Evolutionary conservation across 1,139 yeast genomes (phyloP).

Genomic region (Yarrowia galli): DNA sequence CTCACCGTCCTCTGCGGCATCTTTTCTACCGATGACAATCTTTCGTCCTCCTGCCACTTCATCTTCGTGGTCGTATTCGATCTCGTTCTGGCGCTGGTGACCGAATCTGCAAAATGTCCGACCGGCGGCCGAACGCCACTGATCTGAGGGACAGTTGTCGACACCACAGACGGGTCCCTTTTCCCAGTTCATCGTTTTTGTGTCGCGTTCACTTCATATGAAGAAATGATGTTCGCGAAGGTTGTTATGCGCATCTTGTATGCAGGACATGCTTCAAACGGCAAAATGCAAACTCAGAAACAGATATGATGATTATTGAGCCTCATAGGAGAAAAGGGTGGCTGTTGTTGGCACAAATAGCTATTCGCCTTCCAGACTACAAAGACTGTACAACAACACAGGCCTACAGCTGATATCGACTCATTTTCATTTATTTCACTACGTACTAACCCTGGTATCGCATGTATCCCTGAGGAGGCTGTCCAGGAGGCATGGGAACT

Average conservation of each 20-base stretch:
- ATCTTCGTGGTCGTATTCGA: conserved; percentile 1
- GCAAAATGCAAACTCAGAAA: not conserved
- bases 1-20: not conserved
- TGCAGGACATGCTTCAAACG: not conserved
- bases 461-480: conserved; percentile 35
- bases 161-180: conserved; percentile 35
- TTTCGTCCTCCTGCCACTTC: not conserved
- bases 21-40: not conserved
- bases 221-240: not conserved
- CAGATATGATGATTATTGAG: too few relatives aligned
- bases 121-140: conserved; percentile 17
- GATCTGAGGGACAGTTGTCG: conserved; percentile 28
- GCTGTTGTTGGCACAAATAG: too few relatives aligned
- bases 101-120: conserved; percentile 21
- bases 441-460: conserved; percentile 37
- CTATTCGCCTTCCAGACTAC: too few relatives aligned
- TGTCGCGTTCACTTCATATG: not conserved
- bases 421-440: conserved; percentile 18
- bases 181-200: conserved; percentile 12
- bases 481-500: conserved; percentile 35
- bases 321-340: too few relatives aligned
- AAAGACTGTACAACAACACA: too few relatives aligned
- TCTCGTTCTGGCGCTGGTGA: conserved; percentile 14
- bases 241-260: not conserved
- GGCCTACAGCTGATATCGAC: not conserved